phyloP scores from a whole-genome alignment of 2,329 filamentous ascomycete species.

The Xylaria sp. region DNA sequence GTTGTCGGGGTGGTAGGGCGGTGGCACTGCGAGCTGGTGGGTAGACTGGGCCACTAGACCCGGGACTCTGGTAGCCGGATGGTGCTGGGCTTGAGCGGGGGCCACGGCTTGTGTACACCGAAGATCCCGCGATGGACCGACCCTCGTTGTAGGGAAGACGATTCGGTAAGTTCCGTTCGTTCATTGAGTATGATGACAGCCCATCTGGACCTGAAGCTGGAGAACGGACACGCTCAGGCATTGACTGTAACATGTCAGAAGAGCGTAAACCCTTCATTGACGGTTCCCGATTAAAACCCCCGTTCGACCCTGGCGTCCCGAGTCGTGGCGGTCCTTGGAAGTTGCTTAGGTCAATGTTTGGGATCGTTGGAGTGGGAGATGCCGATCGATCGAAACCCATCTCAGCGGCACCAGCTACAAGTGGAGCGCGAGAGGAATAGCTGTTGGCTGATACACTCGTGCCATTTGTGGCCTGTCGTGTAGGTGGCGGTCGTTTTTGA shows the following conservation, averaged over 20 bases:
- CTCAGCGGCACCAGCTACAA: conserved; percentile 68
- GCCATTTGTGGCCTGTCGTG: conserved; percentile 54
- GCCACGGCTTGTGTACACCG: conserved; percentile 43
- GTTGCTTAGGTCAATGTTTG: conserved; percentile 48
- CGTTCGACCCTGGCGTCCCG: conserved; percentile 53
- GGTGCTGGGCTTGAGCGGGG: conserved; percentile 51
- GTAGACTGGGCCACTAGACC: conserved; percentile 45
- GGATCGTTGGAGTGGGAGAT: conserved; percentile 54
- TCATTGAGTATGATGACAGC: conserved; percentile 29
- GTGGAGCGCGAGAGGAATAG: conserved; percentile 72
- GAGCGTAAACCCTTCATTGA: conserved; percentile 45
- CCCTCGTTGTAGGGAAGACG: conserved; percentile 42
- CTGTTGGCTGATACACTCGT: conserved; percentile 70
- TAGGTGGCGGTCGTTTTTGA: conserved; percentile 61
- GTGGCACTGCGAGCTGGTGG: conserved; percentile 56
- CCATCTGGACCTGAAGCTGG: conserved; percentile 49
- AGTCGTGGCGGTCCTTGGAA: conserved; percentile 51
- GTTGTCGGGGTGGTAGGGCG: conserved; percentile 51
- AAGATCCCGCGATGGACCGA: conserved; percentile 52
- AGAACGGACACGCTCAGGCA: conserved; percentile 51
- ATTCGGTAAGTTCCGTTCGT: conserved; percentile 26
- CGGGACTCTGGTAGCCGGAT: conserved; percentile 40
- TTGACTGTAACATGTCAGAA: conserved; percentile 46
- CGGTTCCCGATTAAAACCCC: conserved; percentile 48
- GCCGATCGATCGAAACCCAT: conserved; percentile 65